These are phyloP conservation scores for Ophiosphaerella narmari DNA, from an alignment of 2,329 filamentous ascomycete species.

Conservation along the genomic window DNA sequence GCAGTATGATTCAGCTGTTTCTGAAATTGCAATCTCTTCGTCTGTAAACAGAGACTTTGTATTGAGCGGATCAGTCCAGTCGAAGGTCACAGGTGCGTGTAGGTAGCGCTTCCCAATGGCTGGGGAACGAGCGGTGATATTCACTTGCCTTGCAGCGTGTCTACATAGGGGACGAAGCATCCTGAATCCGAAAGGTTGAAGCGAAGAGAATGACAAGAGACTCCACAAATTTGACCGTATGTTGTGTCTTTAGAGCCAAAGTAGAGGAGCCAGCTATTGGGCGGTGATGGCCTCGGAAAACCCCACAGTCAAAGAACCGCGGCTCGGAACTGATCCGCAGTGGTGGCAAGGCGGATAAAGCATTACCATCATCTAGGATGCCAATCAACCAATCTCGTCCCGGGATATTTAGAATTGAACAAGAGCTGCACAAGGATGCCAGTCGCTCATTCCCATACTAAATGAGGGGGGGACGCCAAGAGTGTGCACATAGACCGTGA, in stretches of 20 bases:
- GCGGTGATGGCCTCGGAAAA: conserved; percentile 28
- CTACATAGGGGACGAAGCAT: conserved; percentile 53
- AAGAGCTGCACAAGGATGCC: neutral
- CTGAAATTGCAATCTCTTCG: conserved; percentile 86
- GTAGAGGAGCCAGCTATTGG: conserved; percentile 6
- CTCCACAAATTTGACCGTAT: neutral
- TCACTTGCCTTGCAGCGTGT: conserved; percentile 49
- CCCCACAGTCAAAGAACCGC: conserved; percentile 24
- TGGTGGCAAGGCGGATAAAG: conserved; percentile 17
- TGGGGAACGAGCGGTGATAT: conserved; percentile 29
- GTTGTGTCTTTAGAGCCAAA: neutral
- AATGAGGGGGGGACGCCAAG: conserved; percentile 25
- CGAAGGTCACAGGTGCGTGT: conserved; percentile 62
- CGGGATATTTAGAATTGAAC: neutral
- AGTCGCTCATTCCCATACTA: neutral
- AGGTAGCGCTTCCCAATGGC: conserved; percentile 46
- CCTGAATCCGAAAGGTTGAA: conserved; percentile 8
- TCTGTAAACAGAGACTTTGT: conserved; percentile 79
- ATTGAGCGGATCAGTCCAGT: conserved; percentile 89
- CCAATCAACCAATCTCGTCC: neutral
- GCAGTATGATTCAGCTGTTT: conserved; percentile 91
- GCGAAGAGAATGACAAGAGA: neutral
- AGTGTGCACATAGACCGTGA: conserved; percentile 26
- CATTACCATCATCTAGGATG: conserved; percentile 4
- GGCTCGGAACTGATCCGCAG: conserved; percentile 29